These are phyloP conservation scores for Kalmusia sp. DNA, from an alignment of 2,329 filamentous ascomycete species.

Conservation along the genomic window DNA sequence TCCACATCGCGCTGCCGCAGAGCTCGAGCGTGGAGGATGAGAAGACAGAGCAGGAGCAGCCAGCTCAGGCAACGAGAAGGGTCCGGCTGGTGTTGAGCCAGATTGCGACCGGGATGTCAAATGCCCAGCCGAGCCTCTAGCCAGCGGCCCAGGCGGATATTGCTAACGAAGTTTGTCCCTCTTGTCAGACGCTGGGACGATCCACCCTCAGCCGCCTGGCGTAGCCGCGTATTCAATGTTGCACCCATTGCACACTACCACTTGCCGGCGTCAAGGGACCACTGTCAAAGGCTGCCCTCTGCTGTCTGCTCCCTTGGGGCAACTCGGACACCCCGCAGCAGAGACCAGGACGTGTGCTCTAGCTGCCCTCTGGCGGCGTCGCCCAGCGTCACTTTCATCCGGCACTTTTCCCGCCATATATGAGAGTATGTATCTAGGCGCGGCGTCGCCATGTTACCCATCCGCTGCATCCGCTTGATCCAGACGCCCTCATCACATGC, in stretches of 20 bases:
- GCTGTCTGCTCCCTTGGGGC: not conserved
- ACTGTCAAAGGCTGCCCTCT: not conserved
- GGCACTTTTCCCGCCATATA: conserved; percentile 35
- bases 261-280: not conserved
- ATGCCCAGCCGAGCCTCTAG: conserved; percentile 21
- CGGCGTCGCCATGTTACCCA: conserved; percentile 1
- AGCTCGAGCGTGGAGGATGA: conserved; percentile 7
- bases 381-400: conserved; percentile 33
- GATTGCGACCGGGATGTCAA: conserved; percentile 30
- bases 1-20: conserved; percentile 24
- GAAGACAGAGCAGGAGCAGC: conserved; percentile 15
- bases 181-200: conserved; percentile 3
- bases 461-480: not conserved
- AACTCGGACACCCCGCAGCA: not conserved
- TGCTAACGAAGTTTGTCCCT: conserved; percentile 26
- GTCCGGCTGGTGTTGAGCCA: conserved; percentile 28
- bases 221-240: not conserved
- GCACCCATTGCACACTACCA: too few relatives aligned
- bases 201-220: not conserved
- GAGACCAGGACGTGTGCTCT: not conserved
- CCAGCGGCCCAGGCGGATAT: conserved; percentile 31
- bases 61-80: conserved; percentile 14
- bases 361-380: not conserved
- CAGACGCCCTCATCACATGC: not conserved
- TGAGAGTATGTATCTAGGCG: conserved; percentile 15